A percentile compares a stretch with the other conserved stretches of the same genome.
These are phyloP conservation scores for Centaurea solstitialis DNA, from an alignment of 129 eudicot genomes.

Conservation along the genomic window DNA sequence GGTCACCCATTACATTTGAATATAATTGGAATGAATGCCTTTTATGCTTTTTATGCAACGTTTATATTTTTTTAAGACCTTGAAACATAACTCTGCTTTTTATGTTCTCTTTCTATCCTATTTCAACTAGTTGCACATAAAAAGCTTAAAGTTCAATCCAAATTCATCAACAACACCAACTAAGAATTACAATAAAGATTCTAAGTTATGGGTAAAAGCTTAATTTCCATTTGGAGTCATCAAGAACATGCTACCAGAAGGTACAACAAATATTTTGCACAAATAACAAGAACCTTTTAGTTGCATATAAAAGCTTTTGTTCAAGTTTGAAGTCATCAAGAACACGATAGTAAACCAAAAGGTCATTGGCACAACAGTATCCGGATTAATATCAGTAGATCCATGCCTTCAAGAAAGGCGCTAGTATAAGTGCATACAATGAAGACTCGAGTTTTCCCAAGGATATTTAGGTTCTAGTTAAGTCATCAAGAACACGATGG, in stretches of 20 bases:
- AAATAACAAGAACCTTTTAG: not conserved
- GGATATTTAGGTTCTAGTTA: too few species aligned
- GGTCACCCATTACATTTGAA: slow-evolving; percentile 19
- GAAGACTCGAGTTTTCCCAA: too few species aligned
- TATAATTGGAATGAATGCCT: slow-evolving; percentile 13
- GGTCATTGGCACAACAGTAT: not conserved
- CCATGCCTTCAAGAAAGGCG: too few species aligned
- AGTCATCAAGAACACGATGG: too few species aligned
- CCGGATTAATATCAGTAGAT: not conserved
- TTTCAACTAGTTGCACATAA: not conserved
- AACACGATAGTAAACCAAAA: too few species aligned
- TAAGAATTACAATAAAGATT: slow-evolving; percentile 3
- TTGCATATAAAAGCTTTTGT: not conserved
- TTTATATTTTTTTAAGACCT: not conserved
- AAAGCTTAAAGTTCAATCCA: slow-evolving; percentile 17
- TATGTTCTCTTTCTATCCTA: slow-evolving; percentile 19
- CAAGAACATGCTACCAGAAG: not conserved
- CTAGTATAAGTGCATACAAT: too few species aligned
- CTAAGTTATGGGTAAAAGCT: slow-evolving; percentile 10
- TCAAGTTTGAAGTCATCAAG: not conserved
- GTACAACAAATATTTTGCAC: not conserved
- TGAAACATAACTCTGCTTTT: slow-evolving; percentile 11
- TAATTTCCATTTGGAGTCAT: slow-evolving; percentile 1
- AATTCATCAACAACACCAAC: not conserved
- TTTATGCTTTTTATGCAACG: slow-evolving; percentile 18